phyloP scores from a whole-genome alignment of 345 rosid genomes.

The Bruguiera parviflora region DNA sequence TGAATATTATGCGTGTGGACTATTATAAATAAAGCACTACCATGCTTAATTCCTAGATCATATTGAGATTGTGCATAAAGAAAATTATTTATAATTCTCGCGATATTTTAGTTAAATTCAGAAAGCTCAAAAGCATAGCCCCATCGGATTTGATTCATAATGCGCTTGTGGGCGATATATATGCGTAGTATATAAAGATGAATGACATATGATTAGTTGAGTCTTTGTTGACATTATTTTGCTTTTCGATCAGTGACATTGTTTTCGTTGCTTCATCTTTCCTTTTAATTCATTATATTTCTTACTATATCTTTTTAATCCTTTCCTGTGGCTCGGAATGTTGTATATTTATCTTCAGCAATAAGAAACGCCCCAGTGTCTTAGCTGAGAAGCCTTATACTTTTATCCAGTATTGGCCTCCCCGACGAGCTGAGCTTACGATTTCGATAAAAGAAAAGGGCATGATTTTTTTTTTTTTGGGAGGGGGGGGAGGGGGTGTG shows the following conservation, averaged over 20 bases:
- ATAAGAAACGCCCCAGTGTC: no score
- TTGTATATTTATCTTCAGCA: no score
- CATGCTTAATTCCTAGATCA: neutral
- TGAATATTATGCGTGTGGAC: neutral
- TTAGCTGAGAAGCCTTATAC: no score
- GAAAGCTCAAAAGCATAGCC: neutral
- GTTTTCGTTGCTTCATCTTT: no score
- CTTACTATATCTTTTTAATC: no score
- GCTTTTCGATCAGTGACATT: neutral
- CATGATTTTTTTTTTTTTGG: no score
- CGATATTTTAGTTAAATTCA: neutral
- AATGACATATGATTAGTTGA: neutral
- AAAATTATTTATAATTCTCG: neutral
- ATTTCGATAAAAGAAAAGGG: no score
- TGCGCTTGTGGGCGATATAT: neutral
- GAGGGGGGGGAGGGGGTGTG: no score
- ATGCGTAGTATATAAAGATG: neutral
- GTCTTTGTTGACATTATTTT: neutral
- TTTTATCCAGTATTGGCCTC: no score
- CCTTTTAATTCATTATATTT: no score
- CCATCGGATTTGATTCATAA: constrained; percentile 1
- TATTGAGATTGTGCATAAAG: neutral
- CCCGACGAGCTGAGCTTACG: no score
- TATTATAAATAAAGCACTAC: neutral
- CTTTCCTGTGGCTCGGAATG: no score